A percentile compares a stretch with the other conserved stretches of the same genome.
phyloP scores from a whole-genome alignment of 2,329 filamentous ascomycete genomes.

The Emmonsiellopsis sp. region DNA sequence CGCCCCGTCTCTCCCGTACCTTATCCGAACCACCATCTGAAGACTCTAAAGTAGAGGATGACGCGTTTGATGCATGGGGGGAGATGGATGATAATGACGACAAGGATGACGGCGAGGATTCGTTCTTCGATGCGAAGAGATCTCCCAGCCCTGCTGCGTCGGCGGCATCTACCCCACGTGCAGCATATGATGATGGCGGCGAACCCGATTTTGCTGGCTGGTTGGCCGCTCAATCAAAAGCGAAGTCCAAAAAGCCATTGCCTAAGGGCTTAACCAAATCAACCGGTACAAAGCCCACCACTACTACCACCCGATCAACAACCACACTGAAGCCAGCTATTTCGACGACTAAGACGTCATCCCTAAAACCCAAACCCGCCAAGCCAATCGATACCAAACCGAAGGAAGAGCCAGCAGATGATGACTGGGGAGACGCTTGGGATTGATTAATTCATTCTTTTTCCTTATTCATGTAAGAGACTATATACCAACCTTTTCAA shows the following conservation, averaged over 20 bases:
- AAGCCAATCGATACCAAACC: constrained; percentile 65
- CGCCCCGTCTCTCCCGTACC: constrained; percentile 25
- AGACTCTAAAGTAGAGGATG: constrained; percentile 46
- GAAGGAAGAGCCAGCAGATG: constrained; percentile 26
- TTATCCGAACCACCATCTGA: constrained; percentile 31
- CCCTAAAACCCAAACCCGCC: constrained; percentile 39
- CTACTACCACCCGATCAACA: constrained; percentile 26
- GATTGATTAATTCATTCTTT: constrained; percentile 22
- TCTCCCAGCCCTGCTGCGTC: constrained; percentile 23
- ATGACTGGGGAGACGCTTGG: constrained; percentile 43
- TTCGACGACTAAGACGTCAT: constrained; percentile 26
- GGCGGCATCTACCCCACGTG: constrained; percentile 11
- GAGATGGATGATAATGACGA: constrained; percentile 49
- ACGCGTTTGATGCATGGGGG: constrained; percentile 66
- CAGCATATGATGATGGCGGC: constrained; percentile 67
- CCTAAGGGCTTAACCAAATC: constrained; percentile 75
- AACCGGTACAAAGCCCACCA: constrained; percentile 21
- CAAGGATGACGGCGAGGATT: constrained; percentile 36
- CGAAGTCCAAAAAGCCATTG: constrained; percentile 62
- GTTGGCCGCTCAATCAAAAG: constrained; percentile 74
- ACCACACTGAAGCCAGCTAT: constrained; percentile 18
- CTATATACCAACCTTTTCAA: neutral
- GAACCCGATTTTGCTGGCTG: constrained; percentile 96
- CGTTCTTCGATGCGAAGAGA: constrained; percentile 34
- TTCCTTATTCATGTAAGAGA: neutral